A percentile compares a stretch with the other conserved stretches of the same genome.
Evolutionary conservation across 495 filamentous ascomycete species (phyloP).

Genomic region (Talaromyces adpressus): DNA sequence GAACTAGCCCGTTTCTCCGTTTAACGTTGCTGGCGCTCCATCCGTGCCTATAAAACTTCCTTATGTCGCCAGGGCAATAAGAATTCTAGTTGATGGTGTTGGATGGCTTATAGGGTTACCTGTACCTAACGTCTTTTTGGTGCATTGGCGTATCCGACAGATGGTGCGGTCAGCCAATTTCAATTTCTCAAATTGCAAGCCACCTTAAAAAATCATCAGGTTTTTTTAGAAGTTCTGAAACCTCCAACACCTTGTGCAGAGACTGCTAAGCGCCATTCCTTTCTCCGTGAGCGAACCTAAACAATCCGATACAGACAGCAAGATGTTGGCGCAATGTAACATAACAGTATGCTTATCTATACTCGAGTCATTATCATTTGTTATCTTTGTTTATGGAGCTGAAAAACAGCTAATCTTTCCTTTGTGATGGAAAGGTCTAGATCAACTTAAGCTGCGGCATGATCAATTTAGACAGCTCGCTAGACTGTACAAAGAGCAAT

Average conservation of each 20-base stretch:
- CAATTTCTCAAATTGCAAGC: background rate
- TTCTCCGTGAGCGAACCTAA: background rate
- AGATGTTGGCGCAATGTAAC: background rate
- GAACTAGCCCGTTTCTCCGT: too few species aligned
- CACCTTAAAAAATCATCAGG: background rate
- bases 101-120: too few species aligned
- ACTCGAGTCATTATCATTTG: background rate
- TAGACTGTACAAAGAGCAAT: background rate
- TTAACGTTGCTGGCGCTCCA: background rate
- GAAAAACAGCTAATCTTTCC: background rate
- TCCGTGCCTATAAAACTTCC: background rate
- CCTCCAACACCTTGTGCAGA: background rate
- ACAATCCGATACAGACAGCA: background rate
- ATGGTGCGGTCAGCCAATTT: background rate
- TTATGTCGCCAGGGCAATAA: background rate
- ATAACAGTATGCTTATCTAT: background rate
- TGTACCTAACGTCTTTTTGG: too few species aligned
- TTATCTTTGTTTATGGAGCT: background rate
- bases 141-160: too few species aligned
- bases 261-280: background rate
- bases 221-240: background rate
- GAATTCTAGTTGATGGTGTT: too few species aligned
- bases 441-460: background rate
- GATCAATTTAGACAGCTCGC: background rate
- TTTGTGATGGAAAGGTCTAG: background rate